Base-by-base conservation (phyloP, 345 rosid species). In the Rhizophora mangle region DNA sequence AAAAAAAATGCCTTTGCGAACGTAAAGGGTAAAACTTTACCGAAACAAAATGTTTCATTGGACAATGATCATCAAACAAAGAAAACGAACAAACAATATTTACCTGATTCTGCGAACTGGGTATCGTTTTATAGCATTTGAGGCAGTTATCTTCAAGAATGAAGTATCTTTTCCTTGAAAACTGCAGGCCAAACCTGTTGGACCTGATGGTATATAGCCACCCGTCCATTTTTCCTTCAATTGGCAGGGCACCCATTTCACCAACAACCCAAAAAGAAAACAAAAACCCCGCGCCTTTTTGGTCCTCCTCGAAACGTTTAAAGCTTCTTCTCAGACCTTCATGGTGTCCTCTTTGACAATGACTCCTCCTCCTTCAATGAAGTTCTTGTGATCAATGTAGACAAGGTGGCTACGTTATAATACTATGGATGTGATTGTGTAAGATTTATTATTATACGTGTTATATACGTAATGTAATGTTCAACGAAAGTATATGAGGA, bases 131-230 rank as follows among this genome's bases (percentile, higher is more conserved):
- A 72, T 78, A 90, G 82, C 88, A 85, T 66, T 74, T 80, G 79
- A 92, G 92, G 66, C 60, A 67, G 77, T 85, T 80, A 32, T 85
- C 85, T 71, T 65, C 80, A 71, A 92, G 94, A 85, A 85, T 67
- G 69, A 86, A 90, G 68, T 87, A 95, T 68, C 98, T 84, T 79
- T 89, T 95, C 61, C 92, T 80, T 22, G 97, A 88, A 72, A 81
- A 84, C 62, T 86, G 96, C 29, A 84, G 80, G 24, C 99, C 93
- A 74, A 95, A 80, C 72, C 96, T 87, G 77, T 82, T 87, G 30
- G 86, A 83, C 73, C 95, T 89, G 39, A 95, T 83, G 43, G 86
- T 81, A 71, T 86, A 85, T 39, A 95, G 79, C 98, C 99, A 95
- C 26, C 99, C 99, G 70, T 90, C 98, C 91, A 95, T 89, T 75